Evolutionary conservation across 2,329 filamentous ascomycete genomes (phyloP).

Genomic region (Fusarium tricinctum): DNA sequence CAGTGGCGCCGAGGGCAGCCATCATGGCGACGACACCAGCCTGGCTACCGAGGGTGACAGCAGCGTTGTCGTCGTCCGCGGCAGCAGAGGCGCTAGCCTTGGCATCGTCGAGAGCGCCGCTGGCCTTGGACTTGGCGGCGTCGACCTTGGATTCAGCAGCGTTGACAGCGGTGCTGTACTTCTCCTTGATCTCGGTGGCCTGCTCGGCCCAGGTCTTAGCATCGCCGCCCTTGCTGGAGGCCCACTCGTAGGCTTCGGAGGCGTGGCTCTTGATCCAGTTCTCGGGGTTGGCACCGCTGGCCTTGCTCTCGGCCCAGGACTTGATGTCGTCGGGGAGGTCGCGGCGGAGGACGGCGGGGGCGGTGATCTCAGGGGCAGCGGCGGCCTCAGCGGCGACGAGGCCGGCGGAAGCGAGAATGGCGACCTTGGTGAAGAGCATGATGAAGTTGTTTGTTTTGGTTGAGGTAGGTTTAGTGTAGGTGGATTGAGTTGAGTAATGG

Average conservation of each 20-base stretch:
- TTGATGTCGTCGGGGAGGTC: conserved; percentile 41
- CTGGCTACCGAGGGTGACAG: conserved; percentile 23
- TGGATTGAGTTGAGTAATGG: neutral
- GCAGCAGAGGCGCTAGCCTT: conserved; percentile 20
- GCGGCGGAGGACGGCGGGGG: conserved; percentile 30
- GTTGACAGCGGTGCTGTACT: conserved; percentile 25
- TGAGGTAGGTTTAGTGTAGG: neutral
- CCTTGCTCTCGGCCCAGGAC: conserved; percentile 30
- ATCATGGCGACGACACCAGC: conserved; percentile 36
- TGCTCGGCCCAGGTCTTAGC: conserved; percentile 19
- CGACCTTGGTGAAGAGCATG: conserved; percentile 48
- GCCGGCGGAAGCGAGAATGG: conserved; percentile 41
- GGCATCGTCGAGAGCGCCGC: conserved; percentile 30
- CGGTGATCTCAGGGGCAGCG: conserved; percentile 31
- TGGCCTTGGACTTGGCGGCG: conserved; percentile 20
- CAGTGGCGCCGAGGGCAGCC: conserved; percentile 46
- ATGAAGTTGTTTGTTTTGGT: conserved; percentile 15
- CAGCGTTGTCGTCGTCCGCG: conserved; percentile 36
- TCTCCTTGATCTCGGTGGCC: conserved; percentile 12
- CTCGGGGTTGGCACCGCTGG: conserved; percentile 18
- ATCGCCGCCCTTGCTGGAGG: conserved; percentile 23
- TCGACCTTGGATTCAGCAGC: conserved; percentile 33
- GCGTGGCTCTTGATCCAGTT: conserved; percentile 30
- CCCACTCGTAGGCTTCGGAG: conserved; percentile 23
- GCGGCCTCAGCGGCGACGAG: conserved; percentile 38